phyloP scores from a whole-genome alignment of 768 basidiomycete species.

The Lactarius hatsudake region DNA sequence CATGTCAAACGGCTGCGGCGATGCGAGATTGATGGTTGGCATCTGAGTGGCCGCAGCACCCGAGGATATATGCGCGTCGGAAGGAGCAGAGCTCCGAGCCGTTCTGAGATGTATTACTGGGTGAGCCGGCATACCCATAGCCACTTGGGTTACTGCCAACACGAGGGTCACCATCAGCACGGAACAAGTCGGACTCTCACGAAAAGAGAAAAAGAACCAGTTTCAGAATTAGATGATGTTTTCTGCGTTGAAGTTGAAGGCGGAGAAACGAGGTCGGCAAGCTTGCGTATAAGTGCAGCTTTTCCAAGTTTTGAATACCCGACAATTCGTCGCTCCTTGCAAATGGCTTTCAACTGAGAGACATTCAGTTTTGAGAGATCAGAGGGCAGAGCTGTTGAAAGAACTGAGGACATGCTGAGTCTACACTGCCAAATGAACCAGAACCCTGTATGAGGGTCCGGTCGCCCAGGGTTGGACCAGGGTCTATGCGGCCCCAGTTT shows the following conservation, averaged over 20 bases:
- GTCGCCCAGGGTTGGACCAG: too few species aligned
- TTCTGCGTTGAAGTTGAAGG: neutral
- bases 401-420: constrained; percentile 3
- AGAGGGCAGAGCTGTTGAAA: neutral
- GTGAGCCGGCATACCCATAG: neutral
- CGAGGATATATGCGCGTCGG: constrained; percentile 13
- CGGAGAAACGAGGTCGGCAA: constrained; percentile 28
- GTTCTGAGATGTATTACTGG: neutral
- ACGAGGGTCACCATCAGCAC: neutral
- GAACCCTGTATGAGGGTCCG: too few species aligned
- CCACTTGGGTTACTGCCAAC: neutral
- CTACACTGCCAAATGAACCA: too few species aligned
- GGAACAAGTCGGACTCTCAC: neutral
- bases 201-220: neutral
- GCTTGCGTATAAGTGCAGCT: constrained; percentile 51
- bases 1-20: neutral
- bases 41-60: neutral
- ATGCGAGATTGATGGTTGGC: neutral
- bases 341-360: constrained; percentile 61
- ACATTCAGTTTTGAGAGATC: constrained; percentile 48
- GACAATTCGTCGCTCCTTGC: constrained; percentile 57
- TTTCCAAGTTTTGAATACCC: constrained; percentile 72
- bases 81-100: too few species aligned
- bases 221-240: neutral
- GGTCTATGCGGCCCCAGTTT: too few species aligned